Evolutionary conservation across 306 rosid genomes (phyloP), one percentile per base, ranked within the genome.

Genomic region (Ormosia emarginata): DNA sequence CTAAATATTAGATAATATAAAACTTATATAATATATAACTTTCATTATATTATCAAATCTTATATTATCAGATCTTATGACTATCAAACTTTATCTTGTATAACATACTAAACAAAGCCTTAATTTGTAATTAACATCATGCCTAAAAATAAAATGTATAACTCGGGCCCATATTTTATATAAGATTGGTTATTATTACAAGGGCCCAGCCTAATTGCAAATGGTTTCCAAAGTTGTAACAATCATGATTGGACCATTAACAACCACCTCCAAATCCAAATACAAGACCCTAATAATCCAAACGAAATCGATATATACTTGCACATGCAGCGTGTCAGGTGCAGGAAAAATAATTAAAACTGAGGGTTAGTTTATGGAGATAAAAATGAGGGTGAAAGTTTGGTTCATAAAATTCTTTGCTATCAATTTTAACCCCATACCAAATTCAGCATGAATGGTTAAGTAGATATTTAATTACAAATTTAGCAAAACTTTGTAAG

Each of bases 181-280:
- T 53, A 8, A 41, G 47, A 43, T 41, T 29, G 46, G 59, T 53
- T 67, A 79, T 55, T 56, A 41, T 79, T 68, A 68, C 47, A 56
- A 30, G 49, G 57, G 14, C 76, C 68, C 15, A n/a, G 44, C 44
- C 76, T 30, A 40, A 56, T 67, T 13, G 53, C 74, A 78, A 50
- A 29, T 78, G 75, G 56, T 78, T 66, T 37, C 74, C 65, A 37
- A 77, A 77, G 74, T 50, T 77, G 74, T 64, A 49, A 50, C 65
- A 40, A 41, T 1, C 67, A 67, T 29, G 58, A 67, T 41, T 55
- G 17, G 13, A 67, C 76, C 75, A 15, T 55, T 53, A 67, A 67
- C 57, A 14, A 67, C 17, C 4, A 66, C 56, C 36, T 65, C 66
- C 52, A 76, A 46, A 61, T 76, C 46, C 47, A 62, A 34, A n/a